A percentile compares a stretch with the other conserved stretches of the same genome.
These are phyloP conservation scores for Eucalyptus marginata DNA, from an alignment of 345 rosid genomes.

Conservation along the genomic window DNA sequence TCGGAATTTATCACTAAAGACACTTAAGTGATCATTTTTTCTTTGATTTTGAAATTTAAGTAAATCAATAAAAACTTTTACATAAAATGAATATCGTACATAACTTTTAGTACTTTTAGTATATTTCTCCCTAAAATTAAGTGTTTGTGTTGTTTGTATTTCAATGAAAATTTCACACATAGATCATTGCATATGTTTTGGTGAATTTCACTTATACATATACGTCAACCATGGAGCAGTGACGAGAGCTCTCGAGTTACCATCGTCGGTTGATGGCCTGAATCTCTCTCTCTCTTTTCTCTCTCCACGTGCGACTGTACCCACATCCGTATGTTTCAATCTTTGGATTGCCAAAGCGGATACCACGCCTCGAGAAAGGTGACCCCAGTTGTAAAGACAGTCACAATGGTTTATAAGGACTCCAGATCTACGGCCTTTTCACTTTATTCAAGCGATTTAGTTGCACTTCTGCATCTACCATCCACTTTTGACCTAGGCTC, in stretches of 20 bases:
- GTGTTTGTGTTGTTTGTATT: too few relatives aligned
- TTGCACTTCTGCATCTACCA: background rate
- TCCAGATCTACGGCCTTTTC: background rate
- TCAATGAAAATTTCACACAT: too few relatives aligned
- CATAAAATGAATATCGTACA: rapidly evolving
- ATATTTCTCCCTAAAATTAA: too few relatives aligned
- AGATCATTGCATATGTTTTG: background rate
- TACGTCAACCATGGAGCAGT: background rate
- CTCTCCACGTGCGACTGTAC: background rate
- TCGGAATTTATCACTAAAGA: rapidly evolving
- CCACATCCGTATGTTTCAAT: background rate
- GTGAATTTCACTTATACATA: too few relatives aligned
- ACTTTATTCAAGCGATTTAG: background rate
- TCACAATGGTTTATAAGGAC: too few relatives aligned
- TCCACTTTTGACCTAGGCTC: background rate
- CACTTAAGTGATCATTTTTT: too few relatives aligned
- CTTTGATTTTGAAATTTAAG: too few relatives aligned
- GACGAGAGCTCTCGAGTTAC: background rate
- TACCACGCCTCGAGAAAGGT: too few relatives aligned
- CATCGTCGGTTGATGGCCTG: background rate
- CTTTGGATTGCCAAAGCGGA: background rate
- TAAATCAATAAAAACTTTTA: too few relatives aligned
- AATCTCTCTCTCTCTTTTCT: background rate
- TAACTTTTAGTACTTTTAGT: too few relatives aligned
- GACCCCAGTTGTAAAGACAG: too few relatives aligned